Percentiles rank a stretch among this genome's conserved stretches.
Conservation (phyloP, 192 early-diverging fungal species). For the Geranomyces michiganensis region DNA sequence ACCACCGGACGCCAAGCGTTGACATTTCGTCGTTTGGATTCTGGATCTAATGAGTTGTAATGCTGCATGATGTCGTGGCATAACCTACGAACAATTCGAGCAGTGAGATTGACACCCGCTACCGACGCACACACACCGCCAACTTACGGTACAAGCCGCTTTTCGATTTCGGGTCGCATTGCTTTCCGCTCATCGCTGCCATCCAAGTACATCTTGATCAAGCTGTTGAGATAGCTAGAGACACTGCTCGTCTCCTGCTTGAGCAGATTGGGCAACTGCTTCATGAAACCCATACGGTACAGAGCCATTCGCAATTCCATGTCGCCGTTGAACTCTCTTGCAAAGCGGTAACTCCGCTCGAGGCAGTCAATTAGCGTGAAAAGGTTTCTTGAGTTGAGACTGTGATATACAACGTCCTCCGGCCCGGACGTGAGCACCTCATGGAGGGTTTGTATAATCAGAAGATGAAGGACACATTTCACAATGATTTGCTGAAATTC, state of each 20-base stretch:
- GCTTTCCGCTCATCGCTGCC: constrained; percentile 47
- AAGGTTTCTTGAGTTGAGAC: constrained; percentile 61
- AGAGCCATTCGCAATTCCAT: constrained; percentile 79
- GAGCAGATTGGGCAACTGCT: constrained; percentile 87
- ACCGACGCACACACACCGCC: neutral
- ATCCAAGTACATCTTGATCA: constrained; percentile 79
- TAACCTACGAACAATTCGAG: constrained; percentile 33
- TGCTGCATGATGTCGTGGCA: constrained; percentile 63
- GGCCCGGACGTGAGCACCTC: constrained; percentile 62
- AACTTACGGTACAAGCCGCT: constrained; percentile 65
- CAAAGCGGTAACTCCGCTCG: constrained; percentile 79
- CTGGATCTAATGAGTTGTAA: constrained; percentile 69
- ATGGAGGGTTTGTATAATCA: constrained; percentile 87
- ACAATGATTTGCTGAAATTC: constrained; percentile 85
- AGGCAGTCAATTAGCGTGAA: constrained; percentile 81
- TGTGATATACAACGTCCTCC: constrained; percentile 58
- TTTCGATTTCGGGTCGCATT: constrained; percentile 62
- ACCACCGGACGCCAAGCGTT: constrained; percentile 78
- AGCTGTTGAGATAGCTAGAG: constrained; percentile 59
- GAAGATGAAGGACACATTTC: constrained; percentile 86
- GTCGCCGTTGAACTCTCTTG: constrained; percentile 79
- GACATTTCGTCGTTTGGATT: constrained; percentile 71
- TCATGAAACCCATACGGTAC: constrained; percentile 87
- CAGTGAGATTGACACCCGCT: neutral
- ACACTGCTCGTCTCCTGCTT: constrained; percentile 85